Conservation (phyloP, 352 stramenopile genomes). For the Phytophthora chlamydospora region DNA sequence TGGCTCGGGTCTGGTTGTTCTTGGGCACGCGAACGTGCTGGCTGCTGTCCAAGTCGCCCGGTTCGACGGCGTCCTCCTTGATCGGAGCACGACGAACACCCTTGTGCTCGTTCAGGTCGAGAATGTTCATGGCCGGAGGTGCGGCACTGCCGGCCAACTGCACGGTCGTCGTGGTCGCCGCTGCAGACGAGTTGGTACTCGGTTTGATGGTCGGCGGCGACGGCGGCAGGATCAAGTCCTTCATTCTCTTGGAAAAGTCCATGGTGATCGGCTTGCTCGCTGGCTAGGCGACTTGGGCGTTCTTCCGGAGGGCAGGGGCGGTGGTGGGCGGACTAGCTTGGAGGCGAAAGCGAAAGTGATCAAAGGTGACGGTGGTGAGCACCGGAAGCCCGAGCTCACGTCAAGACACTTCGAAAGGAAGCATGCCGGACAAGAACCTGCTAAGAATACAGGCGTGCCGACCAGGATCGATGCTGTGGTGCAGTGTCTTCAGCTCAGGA, state of each 20-base stretch:
- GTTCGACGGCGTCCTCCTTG: slow-evolving; percentile 79
- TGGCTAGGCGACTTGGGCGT: slow-evolving; percentile 17
- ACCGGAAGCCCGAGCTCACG: not conserved
- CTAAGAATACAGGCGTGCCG: slow-evolving; percentile 34
- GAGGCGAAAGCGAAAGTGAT: slow-evolving; percentile 41
- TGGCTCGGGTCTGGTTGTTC: slow-evolving; percentile 69
- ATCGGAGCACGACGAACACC: slow-evolving; percentile 76
- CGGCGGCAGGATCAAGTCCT: slow-evolving; percentile 70
- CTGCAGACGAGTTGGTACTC: slow-evolving; percentile 44
- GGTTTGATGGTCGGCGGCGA: slow-evolving; percentile 55
- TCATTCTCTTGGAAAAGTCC: slow-evolving; percentile 81
- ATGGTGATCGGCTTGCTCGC: slow-evolving; percentile 36
- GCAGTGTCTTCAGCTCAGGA: slow-evolving; percentile 17
- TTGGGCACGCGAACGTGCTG: slow-evolving; percentile 70
- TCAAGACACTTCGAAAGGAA: slow-evolving; percentile 8
- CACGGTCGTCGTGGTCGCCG: slow-evolving; percentile 27
- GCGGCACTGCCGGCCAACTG: slow-evolving; percentile 30
- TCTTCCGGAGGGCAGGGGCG: not conserved
- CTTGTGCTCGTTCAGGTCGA: slow-evolving; percentile 63
- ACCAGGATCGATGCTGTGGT: not conserved
- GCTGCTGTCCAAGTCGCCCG: slow-evolving; percentile 54
- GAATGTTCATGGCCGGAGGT: slow-evolving; percentile 35
- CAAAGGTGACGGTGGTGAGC: not conserved
- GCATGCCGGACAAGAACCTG: slow-evolving; percentile 29
- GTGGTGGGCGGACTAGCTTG: slow-evolving; percentile 21